Evolutionary conservation across 106 monocot species (phyloP), one percentile per base, ranked within the genome.

Genomic region (Allium fistulosum): DNA sequence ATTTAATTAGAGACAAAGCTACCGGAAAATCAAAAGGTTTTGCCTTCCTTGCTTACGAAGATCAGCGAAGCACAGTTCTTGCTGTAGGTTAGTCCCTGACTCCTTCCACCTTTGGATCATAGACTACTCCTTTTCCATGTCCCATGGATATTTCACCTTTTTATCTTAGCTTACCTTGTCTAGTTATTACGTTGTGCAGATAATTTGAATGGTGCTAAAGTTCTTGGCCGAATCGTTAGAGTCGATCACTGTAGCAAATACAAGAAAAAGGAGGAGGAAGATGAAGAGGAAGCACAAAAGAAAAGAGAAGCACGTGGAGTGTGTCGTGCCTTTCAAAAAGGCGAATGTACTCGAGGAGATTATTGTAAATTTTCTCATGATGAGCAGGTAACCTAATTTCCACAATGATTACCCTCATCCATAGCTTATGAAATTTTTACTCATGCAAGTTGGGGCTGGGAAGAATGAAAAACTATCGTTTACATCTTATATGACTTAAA

Each of bases 21-120:
- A 88, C 88, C 9, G 96, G 96, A 61, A 92, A 97, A 68, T 87
- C 96, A 13, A 91, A 84, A 71, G 92, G 96, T 12, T 96, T 97
- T 71, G 88, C 88, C 15, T 97, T 97, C 71, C 57, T 97, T 72
- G 92, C 92, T 18, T 97, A 92, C 48, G 96, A 96, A 69, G 96
- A 96, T 68, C 96, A 96, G 76, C 81, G 91, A 71, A 96, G 96
- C 78, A 96, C 91, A 49, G 66, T 86, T 63, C 96, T 96, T 66
- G 91, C 92, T 72, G 91, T 97, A 49, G 96, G 93, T 86, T 18
- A 63, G 80, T 76, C 37, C 37, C 37, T 37, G 37, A 4, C 37
- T 37, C 5, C 37, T 37, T 37, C 37, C 37, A 2, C 58, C 11
- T 49, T 51, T 72, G 69, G 4, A 22, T 12, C 49, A 49, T 48